Conservation (phyloP, 768 basidiomycete species). For the Rubroboletus pulcherrimus region DNA sequence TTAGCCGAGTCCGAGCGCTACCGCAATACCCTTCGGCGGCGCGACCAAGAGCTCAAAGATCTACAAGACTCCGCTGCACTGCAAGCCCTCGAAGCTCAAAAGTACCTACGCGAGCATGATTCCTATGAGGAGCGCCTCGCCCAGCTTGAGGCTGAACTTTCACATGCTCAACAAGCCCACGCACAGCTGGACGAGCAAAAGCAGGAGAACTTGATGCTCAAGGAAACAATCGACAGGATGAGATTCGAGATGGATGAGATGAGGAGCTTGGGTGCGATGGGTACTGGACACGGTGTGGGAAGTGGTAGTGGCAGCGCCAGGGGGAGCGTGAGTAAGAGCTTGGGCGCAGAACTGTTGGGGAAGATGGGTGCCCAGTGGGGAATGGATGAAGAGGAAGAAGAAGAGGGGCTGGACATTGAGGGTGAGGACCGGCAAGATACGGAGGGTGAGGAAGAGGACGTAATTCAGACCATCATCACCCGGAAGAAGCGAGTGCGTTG, state of each 20-base stretch:
- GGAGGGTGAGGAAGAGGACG: slow-evolving; percentile 60
- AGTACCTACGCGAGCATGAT: slow-evolving; percentile 66
- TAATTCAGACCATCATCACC: slow-evolving; percentile 87
- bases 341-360: slow-evolving; percentile 68
- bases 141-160: slow-evolving; percentile 69
- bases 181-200: slow-evolving; percentile 86
- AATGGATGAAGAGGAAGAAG: slow-evolving; percentile 42
- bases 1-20: slow-evolving; percentile 76
- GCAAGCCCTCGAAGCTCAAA: slow-evolving; percentile 61
- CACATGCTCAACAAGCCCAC: slow-evolving; percentile 65
- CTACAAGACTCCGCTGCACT: slow-evolving; percentile 56
- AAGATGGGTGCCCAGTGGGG: slow-evolving; percentile 51
- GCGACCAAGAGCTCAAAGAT: slow-evolving; percentile 70
- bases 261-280: slow-evolving; percentile 45
- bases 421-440: slow-evolving; percentile 49
- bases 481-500: slow-evolving; percentile 66
- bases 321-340: slow-evolving; percentile 64
- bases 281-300: slow-evolving; percentile 33
- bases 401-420: slow-evolving; percentile 33
- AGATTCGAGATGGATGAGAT: slow-evolving; percentile 93
- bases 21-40: slow-evolving; percentile 65
- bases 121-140: slow-evolving; percentile 68
- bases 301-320: slow-evolving; percentile 47
- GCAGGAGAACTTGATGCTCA: slow-evolving; percentile 87
- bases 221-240: slow-evolving; percentile 95